A percentile compares a stretch with the other conserved stretches of the same genome.
Conservation (phyloP, 1,284 basidiomycete genomes). For the Pulchroboletus neoregius region DNA sequence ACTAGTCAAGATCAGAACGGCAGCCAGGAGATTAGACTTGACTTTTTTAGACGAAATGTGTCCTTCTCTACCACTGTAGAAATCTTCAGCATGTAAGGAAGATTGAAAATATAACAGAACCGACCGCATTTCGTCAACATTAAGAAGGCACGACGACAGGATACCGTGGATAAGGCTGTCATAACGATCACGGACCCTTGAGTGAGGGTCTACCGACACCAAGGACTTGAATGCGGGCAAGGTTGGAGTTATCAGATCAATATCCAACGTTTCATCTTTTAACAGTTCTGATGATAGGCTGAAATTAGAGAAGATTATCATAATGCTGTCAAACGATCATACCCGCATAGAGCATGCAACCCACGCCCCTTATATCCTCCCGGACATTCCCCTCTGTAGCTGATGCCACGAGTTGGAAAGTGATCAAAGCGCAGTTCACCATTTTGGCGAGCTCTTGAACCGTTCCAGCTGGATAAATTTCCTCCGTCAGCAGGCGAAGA, state of each 20-base stretch:
- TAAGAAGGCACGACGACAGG: conserved; percentile 78
- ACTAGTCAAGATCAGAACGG: conserved; percentile 82
- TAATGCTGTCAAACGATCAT: conserved; percentile 17
- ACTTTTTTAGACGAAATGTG: conserved; percentile 76
- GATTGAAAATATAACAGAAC: conserved; percentile 19
- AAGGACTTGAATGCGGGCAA: conserved; percentile 76
- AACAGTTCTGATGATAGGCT: conserved; percentile 56
- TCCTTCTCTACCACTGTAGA: conserved; percentile 71
- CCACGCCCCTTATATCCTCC: conserved; percentile 78
- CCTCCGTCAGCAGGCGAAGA: not conserved
- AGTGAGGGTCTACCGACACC: conserved; percentile 50
- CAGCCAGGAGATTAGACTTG: conserved; percentile 87
- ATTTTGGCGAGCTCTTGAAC: conserved; percentile 52
- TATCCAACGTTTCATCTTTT: conserved; percentile 75
- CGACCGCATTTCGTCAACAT: conserved; percentile 90
- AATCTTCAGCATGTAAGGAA: conserved; percentile 1
- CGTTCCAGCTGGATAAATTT: conserved; percentile 24
- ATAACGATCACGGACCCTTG: conserved; percentile 43
- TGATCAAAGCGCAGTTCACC: conserved; percentile 64
- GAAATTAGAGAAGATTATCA: conserved; percentile 1
- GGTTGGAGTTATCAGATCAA: conserved; percentile 77
- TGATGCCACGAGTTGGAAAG: conserved; percentile 62
- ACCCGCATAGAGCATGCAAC: conserved; percentile 80
- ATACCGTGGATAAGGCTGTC: conserved; percentile 77
- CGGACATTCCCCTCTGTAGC: conserved; percentile 53